These are phyloP conservation scores for Geosmithia morbida DNA, from an alignment of 2,329 filamentous ascomycete genomes.

Conservation along the genomic window DNA sequence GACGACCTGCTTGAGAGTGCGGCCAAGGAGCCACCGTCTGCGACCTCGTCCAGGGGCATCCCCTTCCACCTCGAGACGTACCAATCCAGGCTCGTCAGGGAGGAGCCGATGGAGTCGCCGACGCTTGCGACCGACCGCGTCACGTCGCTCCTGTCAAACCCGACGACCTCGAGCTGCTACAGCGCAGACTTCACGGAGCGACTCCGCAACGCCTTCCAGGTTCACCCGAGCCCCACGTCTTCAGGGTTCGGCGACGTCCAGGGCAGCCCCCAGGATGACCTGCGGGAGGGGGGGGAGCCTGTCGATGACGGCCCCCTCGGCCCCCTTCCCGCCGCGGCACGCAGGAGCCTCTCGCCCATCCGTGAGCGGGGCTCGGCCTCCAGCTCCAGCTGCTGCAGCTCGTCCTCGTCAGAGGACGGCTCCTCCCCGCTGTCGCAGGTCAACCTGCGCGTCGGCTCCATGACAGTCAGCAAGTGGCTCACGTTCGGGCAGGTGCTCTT, in stretches of 20 bases:
- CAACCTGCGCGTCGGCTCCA: slow-evolving; percentile 63
- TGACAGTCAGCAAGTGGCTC: slow-evolving; percentile 80
- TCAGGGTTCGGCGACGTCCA: neutral
- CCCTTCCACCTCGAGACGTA: slow-evolving; percentile 42
- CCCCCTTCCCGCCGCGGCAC: neutral
- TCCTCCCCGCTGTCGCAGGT: slow-evolving; percentile 50
- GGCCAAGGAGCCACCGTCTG: slow-evolving; percentile 29
- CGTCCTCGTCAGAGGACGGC: slow-evolving; percentile 36
- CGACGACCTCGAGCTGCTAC: slow-evolving; percentile 32
- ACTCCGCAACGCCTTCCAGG: slow-evolving; percentile 32
- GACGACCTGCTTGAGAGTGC: slow-evolving; percentile 52
- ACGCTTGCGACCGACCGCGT: slow-evolving; percentile 22
- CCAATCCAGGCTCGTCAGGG: slow-evolving; percentile 18
- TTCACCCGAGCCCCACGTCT: slow-evolving; percentile 20
- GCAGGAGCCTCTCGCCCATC: slow-evolving; percentile 2
- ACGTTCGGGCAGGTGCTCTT: slow-evolving; percentile 75
- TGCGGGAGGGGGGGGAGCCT: neutral
- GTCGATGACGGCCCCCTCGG: neutral
- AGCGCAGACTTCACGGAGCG: slow-evolving; percentile 40
- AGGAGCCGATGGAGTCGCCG: slow-evolving; percentile 30
- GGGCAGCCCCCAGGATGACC: neutral
- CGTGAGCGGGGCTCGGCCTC: slow-evolving; percentile 1
- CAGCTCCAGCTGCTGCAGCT: slow-evolving; percentile 24
- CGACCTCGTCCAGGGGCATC: slow-evolving; percentile 39
- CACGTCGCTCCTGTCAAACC: slow-evolving; percentile 16